phyloP scores from a whole-genome alignment of 78 protist species.

The Cavenderia fasciculata region DNA sequence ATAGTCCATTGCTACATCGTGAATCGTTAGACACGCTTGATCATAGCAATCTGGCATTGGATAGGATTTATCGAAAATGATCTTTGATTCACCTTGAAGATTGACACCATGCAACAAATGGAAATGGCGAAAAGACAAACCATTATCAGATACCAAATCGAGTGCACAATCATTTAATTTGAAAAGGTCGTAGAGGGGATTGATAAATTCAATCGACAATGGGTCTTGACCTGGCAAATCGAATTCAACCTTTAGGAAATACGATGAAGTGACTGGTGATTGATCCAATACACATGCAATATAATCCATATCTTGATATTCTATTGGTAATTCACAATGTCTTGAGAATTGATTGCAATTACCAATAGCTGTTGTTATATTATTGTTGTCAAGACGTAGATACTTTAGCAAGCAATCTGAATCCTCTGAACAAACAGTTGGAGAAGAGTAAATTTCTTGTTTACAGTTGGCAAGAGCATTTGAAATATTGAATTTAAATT shows the following conservation, averaged over 20 bases:
- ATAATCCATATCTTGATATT: constrained; percentile 3
- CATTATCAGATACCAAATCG: not conserved
- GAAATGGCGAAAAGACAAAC: constrained; percentile 17
- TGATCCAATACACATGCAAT: constrained; percentile 34
- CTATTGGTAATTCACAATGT: no score
- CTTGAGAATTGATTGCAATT: no score
- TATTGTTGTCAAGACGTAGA: no score
- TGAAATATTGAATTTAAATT: not conserved
- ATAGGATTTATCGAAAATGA: not conserved
- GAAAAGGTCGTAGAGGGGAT: not conserved
- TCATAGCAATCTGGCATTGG: constrained; percentile 24
- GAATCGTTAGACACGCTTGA: constrained; percentile 23
- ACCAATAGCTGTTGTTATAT: no score
- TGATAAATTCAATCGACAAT: no score
- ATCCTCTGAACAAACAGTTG: no score
- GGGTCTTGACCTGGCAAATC: not conserved
- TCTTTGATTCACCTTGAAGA: not conserved
- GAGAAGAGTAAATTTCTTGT: no score
- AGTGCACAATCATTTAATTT: constrained; percentile 12
- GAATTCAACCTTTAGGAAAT: not conserved
- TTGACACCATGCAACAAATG: no score
- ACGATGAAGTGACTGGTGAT: not conserved
- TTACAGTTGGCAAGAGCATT: not conserved
- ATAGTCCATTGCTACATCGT: no score
- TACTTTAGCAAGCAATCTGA: no score